Base-by-base conservation (phyloP, 257 asterid genomes). In the Echium plantagineum region DNA sequence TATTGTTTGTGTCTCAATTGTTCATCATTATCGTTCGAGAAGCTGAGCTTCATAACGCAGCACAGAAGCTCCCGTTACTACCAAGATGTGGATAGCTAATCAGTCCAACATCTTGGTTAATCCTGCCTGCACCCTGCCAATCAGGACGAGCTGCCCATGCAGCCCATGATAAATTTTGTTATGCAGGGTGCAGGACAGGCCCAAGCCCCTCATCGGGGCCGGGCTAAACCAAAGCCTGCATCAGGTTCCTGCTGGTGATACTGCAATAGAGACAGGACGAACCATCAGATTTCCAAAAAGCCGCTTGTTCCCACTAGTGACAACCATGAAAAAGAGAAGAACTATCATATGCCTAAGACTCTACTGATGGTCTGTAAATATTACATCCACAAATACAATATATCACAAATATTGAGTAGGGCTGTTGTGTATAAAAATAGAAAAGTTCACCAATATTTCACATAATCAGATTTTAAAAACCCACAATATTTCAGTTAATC, bases 121-220 rank as follows among this genome's bases (percentile, higher is more conserved):
- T 65, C 73, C 73, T 85, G 98, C 98, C 98, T 87, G 96, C 96
- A 87, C 85, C 96, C 83, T 64, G 75, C 80, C 84, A 75, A 76
- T 69, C 55, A 71, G 62, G 74, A 74, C 60, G 69, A 72, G 78
- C 82, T 65, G 75, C 86, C 75, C 84, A 71, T 68, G 84, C 82
- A 83, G 78, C 79, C 71, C 56, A 21, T 49, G 64, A 82, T 82
- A 73, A 66, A 66, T 64, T 57, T 66, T 63, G 68, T 65, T 48
- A 63, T 80, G 73, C 80, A 71, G 87, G 91, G 87, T 75, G 89
- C 96, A 90, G 98, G 96, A 95, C 80, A 66, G 74, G 89, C 96
- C 96, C 90, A 73, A 6, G 87, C 98, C 96, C 96, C 98, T 90
- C 72, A 90, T 15, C 94, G 98, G 96, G 98, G 97, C 94, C 95